A percentile compares a stretch with the other conserved stretches of the same genome.
Conservation (phyloP, 192 early-diverging fungal genomes). For the Backusella mclennaniae region DNA sequence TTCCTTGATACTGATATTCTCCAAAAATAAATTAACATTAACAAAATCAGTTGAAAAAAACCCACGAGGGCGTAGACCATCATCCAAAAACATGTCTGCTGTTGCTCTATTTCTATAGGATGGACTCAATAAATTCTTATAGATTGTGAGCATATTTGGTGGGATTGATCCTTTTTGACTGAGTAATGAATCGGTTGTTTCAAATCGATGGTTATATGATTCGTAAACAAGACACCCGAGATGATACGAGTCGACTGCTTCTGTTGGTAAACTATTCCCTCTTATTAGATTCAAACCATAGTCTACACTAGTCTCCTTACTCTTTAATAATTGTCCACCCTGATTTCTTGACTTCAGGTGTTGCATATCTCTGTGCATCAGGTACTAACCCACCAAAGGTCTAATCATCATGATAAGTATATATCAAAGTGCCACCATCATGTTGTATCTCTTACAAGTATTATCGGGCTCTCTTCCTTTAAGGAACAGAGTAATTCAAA, state of each 20-base stretch:
- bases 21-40: slow-evolving; percentile 80
- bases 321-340: slow-evolving; percentile 61
- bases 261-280: slow-evolving; percentile 25
- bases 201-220: slow-evolving; percentile 68
- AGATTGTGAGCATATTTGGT: slow-evolving; percentile 50
- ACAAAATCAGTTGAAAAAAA: slow-evolving; percentile 88
- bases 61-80: slow-evolving; percentile 53
- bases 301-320: slow-evolving; percentile 36
- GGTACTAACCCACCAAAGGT: slow-evolving; percentile 63
- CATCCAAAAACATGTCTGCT: slow-evolving; percentile 69
- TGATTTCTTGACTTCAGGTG: slow-evolving; percentile 68
- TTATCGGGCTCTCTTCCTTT: slow-evolving; percentile 66
- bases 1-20: slow-evolving; percentile 91
- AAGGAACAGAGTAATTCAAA: slow-evolving; percentile 74
- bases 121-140: slow-evolving; percentile 57
- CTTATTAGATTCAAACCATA: slow-evolving; percentile 10
- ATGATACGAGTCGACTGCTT: slow-evolving; percentile 78
- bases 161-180: slow-evolving; percentile 59
- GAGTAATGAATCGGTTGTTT: slow-evolving; percentile 47
- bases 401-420: slow-evolving; percentile 21
- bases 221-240: slow-evolving; percentile 83
- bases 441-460: slow-evolving; percentile 43
- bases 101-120: slow-evolving; percentile 64
- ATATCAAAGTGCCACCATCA: neutral
- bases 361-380: slow-evolving; percentile 65